Base-by-base conservation (phyloP, 73 alveolate species). In the Paramecium octaurelia region DNA sequence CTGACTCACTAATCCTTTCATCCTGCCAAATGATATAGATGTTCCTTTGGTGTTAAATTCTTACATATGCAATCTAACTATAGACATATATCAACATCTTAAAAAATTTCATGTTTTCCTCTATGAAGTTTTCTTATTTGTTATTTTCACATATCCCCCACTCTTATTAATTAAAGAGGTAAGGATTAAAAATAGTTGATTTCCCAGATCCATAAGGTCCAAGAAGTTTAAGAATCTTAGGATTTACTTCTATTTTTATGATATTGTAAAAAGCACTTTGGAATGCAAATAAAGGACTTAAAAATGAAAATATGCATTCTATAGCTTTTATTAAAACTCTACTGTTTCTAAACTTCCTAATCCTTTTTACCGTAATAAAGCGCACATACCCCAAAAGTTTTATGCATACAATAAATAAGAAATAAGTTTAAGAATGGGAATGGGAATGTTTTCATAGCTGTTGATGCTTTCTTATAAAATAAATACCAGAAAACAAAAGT, bases 171-270 rank as follows among this genome's bases (percentile, higher is more conserved):
- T 50, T 44, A 93, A 85, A 0, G 95, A 94, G 16, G 96, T 93
- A 16, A 93, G 71, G 6, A 42, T 64, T 90, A 40, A 93, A 88
- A 38, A 85, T 54, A 16, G 96, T 93, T 92, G 96, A 73, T 92
- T 93, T 93, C 2, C 96, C 96, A 18, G 96, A 95, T 24, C 96
- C 96, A 73, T 93, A 92, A 21, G 93, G 95, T 21, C 96, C 95
- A 21, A 93, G 27, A 12, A 93, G 58, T 18, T 93, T 93, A 31
- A 91, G 38, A 54, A 88, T 86, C 46, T 91, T 73, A 16, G 46
- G 57, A 34, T 0, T 16, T 12, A 35, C 18, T 35, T 31, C 40
- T 73, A 43, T 38, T 18, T 38, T 73, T 34, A 31, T 31, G 14
- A 73, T 21, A 73, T 31, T 38, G 2, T 35, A 35, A 6, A 35